Evolutionary conservation across 2,329 filamentous ascomycete genomes (phyloP), one percentile per base, ranked within the genome.

Genomic region (Coniochaeta ligniaria): DNA sequence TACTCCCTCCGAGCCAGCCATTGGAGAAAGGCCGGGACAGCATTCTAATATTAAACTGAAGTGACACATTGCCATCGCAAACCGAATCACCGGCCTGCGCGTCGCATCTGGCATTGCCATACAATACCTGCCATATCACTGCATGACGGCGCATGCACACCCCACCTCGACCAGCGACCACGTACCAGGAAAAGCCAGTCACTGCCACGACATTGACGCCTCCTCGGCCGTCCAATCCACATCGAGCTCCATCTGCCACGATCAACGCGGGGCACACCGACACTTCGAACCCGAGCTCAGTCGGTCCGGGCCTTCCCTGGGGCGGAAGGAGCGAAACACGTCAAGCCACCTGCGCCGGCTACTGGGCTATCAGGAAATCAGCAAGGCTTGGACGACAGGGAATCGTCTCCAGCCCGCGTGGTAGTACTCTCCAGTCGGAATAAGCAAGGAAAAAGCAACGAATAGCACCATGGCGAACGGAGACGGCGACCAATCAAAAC

Each of bases 401-500:
- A 57, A 57, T 24, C 28, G 20, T 20, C 20, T 22, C 20, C 11
- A 47, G 43, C 43, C n/a, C 38, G 38, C 38, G 6, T n/a, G n/a
- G n/a, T n/a, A n/a, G n/a, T n/a, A n/a, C n/a, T n/a, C n/a, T n/a
- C n/a, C n/a, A n/a, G 28, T 8, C 54, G 9, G 54, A 38, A 57
- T 57, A 57, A 57, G 54, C 54, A 24, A 38, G 14, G 8, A 36
- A 36, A 36, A 36, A 22, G 14, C 12, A 52, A n/a, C 47, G 47
- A 35, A 57, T 38, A 6, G 16, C 54, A 38, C 52, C 65, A 73
- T 75, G 77, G 70, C 74, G 68, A 73, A 79, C 69, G 75, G 72
- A 71, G 78, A 82, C 67, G 76, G 80, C 72, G 78, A 77, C 81
- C 81, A 83, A 83, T 83, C 80, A 83, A 83, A 82, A 74, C 78